Conservation (phyloP, 2,329 filamentous ascomycete genomes). For the Cryoendolithus antarcticus region DNA sequence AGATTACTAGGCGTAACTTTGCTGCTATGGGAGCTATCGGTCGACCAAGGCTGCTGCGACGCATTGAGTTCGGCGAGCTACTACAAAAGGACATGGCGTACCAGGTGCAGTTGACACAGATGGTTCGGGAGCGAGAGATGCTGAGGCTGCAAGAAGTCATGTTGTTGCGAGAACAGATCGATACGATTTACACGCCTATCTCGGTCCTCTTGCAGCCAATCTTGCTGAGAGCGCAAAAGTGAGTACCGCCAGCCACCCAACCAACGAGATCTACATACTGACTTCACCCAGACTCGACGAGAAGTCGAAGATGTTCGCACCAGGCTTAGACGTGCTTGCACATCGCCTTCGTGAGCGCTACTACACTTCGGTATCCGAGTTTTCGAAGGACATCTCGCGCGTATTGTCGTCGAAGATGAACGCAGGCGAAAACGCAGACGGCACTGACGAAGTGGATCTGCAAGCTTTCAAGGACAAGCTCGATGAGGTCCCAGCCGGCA, state of each 20-base stretch:
- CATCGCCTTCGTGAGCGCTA: constrained; percentile 41
- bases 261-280: constrained; percentile 20
- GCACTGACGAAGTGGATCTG: constrained; percentile 18
- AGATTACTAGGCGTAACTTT: constrained; percentile 89
- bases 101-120: constrained; percentile 56
- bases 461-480: constrained; percentile 31
- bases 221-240: constrained; percentile 69
- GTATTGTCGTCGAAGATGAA: constrained; percentile 36
- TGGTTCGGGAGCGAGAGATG: constrained; percentile 62
- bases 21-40: constrained; percentile 85
- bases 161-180: constrained; percentile 65
- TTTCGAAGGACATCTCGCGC: constrained; percentile 45
- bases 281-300: constrained; percentile 45
- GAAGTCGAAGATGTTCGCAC: constrained; percentile 40
- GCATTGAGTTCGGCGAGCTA: constrained; percentile 76
- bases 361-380: constrained; percentile 49
- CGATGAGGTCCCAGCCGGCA: constrained; percentile 22
- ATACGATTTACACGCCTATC: constrained; percentile 86
- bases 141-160: constrained; percentile 66
- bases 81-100: constrained; percentile 66
- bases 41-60: constrained; percentile 60
- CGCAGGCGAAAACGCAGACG: constrained; percentile 16
- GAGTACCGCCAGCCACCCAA: constrained; percentile 33
- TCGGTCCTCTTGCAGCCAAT: constrained; percentile 63
- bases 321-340: constrained; percentile 41